phyloP scores from a whole-genome alignment of 306 rosid species.

The Quercus berberidifolia region DNA sequence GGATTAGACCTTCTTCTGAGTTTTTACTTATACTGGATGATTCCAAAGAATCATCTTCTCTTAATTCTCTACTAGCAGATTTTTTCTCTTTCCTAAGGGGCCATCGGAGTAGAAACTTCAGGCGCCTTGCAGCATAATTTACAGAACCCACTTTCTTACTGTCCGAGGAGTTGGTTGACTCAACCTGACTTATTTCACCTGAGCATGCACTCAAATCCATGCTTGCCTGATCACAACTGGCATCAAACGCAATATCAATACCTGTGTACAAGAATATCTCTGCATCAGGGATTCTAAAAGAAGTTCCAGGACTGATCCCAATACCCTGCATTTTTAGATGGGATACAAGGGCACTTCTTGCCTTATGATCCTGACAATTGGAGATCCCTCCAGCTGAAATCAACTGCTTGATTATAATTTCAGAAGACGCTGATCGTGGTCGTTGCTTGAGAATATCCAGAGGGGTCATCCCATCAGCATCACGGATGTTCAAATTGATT shows the following conservation, averaged over 20 bases:
- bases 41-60: conserved; percentile 45
- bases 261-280: conserved; percentile 86
- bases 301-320: conserved; percentile 80
- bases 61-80: conserved; percentile 21
- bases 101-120: conserved; percentile 71
- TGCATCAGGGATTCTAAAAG: conserved; percentile 83
- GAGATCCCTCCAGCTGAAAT: conserved; percentile 70
- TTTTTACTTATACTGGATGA: conserved; percentile 29
- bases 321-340: conserved; percentile 65
- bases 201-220: conserved; percentile 36
- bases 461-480: conserved; percentile 71
- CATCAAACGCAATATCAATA: conserved; percentile 54
- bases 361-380: conserved; percentile 31
- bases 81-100: conserved; percentile 48
- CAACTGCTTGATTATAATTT: conserved; percentile 65
- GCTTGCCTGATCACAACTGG: conserved; percentile 37
- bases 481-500: conserved; percentile 58
- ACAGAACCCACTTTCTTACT: conserved; percentile 42
- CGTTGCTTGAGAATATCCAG: conserved; percentile 68
- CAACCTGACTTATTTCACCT: conserved; percentile 39
- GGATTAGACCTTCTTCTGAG: conserved; percentile 39
- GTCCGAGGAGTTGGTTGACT: conserved; percentile 34
- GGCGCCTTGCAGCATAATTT: conserved; percentile 37
- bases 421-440: conserved; percentile 58
- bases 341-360: conserved; percentile 49